These are phyloP conservation scores for Pyrenochaeta sp. DNA, from an alignment of 2,329 filamentous ascomycete genomes.

Conservation along the genomic window DNA sequence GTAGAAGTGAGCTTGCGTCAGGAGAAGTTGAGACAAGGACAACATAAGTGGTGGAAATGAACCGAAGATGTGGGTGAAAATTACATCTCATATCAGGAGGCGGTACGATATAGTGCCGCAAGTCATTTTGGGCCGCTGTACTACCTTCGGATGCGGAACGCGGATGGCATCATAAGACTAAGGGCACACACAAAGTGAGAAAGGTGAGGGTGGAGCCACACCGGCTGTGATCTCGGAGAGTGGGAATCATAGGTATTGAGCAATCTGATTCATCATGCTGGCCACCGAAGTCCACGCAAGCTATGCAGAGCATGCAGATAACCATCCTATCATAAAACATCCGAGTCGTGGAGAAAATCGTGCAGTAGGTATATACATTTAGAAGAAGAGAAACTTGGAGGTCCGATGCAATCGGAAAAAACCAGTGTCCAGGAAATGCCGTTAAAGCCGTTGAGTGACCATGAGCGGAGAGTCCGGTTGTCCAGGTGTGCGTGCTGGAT, in stretches of 20 bases:
- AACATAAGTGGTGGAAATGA: neutral
- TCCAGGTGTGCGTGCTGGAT: neutral
- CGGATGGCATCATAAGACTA: constrained; percentile 9
- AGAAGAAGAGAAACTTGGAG: constrained; percentile 17
- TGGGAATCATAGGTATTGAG: constrained; percentile 10
- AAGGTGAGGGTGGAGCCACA: neutral
- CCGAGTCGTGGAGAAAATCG: constrained; percentile 21
- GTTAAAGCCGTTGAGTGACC: neutral
- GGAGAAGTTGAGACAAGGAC: neutral
- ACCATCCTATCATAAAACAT: constrained; percentile 46
- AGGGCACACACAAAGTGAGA: constrained; percentile 3
- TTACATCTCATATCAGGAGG: constrained; percentile 23
- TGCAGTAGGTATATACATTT: constrained; percentile 46
- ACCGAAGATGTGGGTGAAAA: constrained; percentile 3
- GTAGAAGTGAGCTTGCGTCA: neutral
- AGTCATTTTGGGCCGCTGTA: constrained; percentile 21
- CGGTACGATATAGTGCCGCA: constrained; percentile 17
- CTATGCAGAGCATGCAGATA: constrained; percentile 42
- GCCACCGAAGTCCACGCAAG: constrained; percentile 30
- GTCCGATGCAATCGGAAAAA: neutral
- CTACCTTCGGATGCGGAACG: constrained; percentile 13
- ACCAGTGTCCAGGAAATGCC: constrained; percentile 6
- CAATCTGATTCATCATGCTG: constrained; percentile 21
- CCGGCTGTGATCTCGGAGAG: neutral
- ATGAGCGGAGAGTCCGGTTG: neutral